These are phyloP conservation scores for Clarireedia sp. DNA, from an alignment of 2,329 filamentous ascomycete species.

Conservation along the genomic window DNA sequence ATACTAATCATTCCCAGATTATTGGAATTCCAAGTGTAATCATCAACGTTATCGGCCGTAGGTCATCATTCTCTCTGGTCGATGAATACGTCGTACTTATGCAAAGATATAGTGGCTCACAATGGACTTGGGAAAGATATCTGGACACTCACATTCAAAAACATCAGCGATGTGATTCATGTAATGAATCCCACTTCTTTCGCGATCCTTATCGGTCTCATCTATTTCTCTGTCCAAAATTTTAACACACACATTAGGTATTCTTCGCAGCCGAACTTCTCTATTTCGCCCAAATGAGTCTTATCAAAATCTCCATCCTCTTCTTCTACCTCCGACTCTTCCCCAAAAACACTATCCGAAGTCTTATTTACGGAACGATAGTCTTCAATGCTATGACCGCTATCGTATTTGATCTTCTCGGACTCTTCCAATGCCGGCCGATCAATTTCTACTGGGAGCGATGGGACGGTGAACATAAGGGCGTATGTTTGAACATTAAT, in stretches of 20 bases:
- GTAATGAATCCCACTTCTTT: conserved; percentile 2
- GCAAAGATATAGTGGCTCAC: conserved; percentile 5
- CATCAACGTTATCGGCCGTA: conserved; percentile 2
- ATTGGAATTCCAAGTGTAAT: conserved; percentile 1
- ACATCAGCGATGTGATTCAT: conserved; percentile 13
- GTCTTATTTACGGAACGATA: conserved; percentile 5
- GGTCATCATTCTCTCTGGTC: not conserved
- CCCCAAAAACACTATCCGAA: conserved; percentile 8
- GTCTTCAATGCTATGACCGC: conserved; percentile 6
- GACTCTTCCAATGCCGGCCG: conserved; percentile 38
- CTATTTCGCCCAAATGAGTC: conserved; percentile 12
- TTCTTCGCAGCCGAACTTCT: conserved; percentile 15
- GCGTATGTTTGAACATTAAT: conserved; percentile 43
- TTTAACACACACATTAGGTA: conserved; percentile 8
- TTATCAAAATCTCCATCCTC: conserved; percentile 14
- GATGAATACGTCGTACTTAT: not conserved
- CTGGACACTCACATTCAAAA: conserved; percentile 12
- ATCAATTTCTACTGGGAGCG: conserved; percentile 44
- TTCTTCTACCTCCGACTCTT: conserved; percentile 19
- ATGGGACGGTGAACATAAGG: conserved; percentile 41
- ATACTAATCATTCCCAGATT: not conserved
- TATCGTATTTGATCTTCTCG: conserved; percentile 13
- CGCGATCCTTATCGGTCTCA: not conserved
- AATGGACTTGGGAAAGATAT: conserved; percentile 15
- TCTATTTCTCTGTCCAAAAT: not conserved